Percentiles rank a stretch among this genome's conserved stretches.
Evolutionary conservation across 495 filamentous ascomycete genomes (phyloP).

Genomic region (Parathielavia appendiculata): DNA sequence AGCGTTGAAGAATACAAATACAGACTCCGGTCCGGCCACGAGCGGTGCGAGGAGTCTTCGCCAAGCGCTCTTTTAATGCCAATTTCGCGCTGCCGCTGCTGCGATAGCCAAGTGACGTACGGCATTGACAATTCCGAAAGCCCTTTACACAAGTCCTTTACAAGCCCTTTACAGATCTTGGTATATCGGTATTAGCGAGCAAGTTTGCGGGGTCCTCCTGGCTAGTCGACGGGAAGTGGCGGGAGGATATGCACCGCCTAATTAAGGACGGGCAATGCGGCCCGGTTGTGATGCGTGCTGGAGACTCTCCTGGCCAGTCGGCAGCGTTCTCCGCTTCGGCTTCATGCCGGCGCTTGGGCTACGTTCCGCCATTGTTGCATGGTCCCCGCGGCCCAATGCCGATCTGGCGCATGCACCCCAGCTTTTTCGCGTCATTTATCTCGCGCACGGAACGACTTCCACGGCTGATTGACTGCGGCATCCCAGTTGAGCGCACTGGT

Average conservation of each 20-base stretch:
- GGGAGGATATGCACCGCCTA: conserved; percentile 9
- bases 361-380: conserved; percentile 5
- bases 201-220: neutral
- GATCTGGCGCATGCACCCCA: conserved; percentile 19
- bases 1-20: too few relatives aligned
- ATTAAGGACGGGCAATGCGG: conserved; percentile 30
- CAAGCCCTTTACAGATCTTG: conserved; percentile 7
- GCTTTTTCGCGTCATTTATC: conserved; percentile 21
- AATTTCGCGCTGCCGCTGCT: neutral
- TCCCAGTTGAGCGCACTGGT: conserved; percentile 8
- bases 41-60: neutral
- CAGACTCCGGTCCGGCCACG: neutral
- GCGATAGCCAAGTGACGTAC: neutral
- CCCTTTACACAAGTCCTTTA: too few relatives aligned
- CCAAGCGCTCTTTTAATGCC: neutral
- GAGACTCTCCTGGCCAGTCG: conserved; percentile 3
- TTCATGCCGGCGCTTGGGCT: conserved; percentile 9
- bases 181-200: conserved; percentile 7
- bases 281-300: conserved; percentile 17
- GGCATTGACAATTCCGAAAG: conserved; percentile 1
- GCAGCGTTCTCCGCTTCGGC: neutral
- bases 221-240: neutral
- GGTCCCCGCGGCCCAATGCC: conserved; percentile 14
- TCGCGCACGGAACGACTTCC: conserved; percentile 16
- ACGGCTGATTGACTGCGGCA: conserved; percentile 3